Conservation (phyloP, 495 filamentous ascomycete genomes). For the Hyaloscypha finlandica region DNA sequence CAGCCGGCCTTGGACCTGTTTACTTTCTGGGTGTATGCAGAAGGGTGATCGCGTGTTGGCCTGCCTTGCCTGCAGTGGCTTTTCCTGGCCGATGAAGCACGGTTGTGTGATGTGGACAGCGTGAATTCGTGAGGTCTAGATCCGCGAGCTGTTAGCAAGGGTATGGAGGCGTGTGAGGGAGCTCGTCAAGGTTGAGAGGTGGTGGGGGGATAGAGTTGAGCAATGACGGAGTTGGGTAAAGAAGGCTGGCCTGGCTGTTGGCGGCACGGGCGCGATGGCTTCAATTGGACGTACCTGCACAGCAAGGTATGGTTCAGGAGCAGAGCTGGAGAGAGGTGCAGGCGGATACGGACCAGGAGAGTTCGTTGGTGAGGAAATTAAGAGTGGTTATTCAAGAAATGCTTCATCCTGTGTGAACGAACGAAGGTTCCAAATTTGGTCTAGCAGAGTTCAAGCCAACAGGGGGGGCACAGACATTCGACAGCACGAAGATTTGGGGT, state of each 20-base stretch:
- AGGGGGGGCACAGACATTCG: neutral
- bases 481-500: neutral
- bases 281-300: conserved; percentile 32
- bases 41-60: conserved; percentile 34
- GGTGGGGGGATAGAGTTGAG: conserved; percentile 20
- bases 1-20: conserved; percentile 25
- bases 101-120: neutral
- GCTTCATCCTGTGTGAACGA: conserved; percentile 3
- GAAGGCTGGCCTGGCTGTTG: conserved; percentile 7
- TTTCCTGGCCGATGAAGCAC: conserved; percentile 7
- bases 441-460: neutral
- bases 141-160: conserved; percentile 20
- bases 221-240: conserved; percentile 21
- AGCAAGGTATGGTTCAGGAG: conserved; percentile 9
- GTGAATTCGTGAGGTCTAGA: conserved; percentile 12
- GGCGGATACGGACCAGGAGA: conserved; percentile 4
- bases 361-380: conserved; percentile 7
- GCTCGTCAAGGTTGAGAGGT: conserved; percentile 12
- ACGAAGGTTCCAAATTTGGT: neutral
- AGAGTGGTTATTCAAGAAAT: conserved; percentile 10
- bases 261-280: neutral
- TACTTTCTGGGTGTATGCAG: conserved; percentile 19
- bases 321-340: neutral
- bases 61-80: conserved; percentile 9
- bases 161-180: conserved; percentile 3